Base-by-base conservation (phyloP, 495 filamentous ascomycete species). In the Penicillium paradoxum region DNA sequence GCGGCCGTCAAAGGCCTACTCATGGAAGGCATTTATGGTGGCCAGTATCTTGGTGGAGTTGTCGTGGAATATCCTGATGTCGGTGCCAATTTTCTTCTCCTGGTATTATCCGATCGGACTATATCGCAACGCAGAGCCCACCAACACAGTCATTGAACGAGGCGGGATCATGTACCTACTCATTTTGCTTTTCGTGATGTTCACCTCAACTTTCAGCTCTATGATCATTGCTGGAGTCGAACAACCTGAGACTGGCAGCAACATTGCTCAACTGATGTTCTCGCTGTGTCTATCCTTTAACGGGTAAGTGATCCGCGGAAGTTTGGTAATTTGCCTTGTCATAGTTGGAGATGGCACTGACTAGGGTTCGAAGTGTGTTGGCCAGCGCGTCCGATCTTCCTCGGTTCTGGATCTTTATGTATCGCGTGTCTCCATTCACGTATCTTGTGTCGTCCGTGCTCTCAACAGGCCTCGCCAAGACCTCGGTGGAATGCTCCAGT, bases 101-200 rank as follows among this genome's bases (percentile, higher is more conserved):
- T 91, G 85, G 85, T 91, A 91, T 62, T 92, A 90, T 64, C 88
- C 89, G 7, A 78, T 90, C 40, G 90, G 89, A 0, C 76, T 93
- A 0, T 85, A 87, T 60, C 67, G 68, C 27, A 91, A 96, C 62
- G 82, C 88, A 4, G 67, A 72, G 17, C 75, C 79, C 0, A 80
- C 82, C 2, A 74, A 77, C 47, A 60, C 76, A 39, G 76, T 82
- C 3, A 60, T 70, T 15, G 74, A 83, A 57, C 84, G 87, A 25
- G 80, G 83, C 30, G 82, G 70, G 13, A 77, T 87, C 25, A 84
- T 87, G 77, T 87, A 86, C 66, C 65, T 88, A 17, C 58, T 82
- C 11, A 61, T 82, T 45, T 60, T 67, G 62, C 55, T 69, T 10
- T 76, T 80, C 56, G 55, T 79, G 53, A 59, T 80, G 50, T 78